Percentiles rank a stretch among this genome's conserved stretches.
Evolutionary conservation across 2,329 filamentous ascomycete species (phyloP).

Genomic region (Coleophoma eucalyptorum): DNA sequence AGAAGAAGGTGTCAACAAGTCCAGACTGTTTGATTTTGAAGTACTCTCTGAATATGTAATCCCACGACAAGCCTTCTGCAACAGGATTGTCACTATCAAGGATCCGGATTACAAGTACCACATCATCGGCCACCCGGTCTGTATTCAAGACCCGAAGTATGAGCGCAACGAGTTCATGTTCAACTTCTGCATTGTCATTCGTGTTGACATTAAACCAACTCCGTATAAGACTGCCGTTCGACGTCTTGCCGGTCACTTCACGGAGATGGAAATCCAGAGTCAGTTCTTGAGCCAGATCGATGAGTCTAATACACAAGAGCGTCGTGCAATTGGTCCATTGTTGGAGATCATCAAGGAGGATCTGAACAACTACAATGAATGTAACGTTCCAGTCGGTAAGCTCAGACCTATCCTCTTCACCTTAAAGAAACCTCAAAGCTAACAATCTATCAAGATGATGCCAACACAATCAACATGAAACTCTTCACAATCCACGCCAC

Average conservation of each 20-base stretch:
- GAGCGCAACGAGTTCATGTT: conserved; percentile 96
- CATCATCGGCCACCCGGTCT: conserved; percentile 85
- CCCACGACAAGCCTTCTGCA: conserved; percentile 91
- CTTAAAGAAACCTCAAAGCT: background rate
- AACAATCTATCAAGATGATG: conserved; percentile 60
- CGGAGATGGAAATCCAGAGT: conserved; percentile 87
- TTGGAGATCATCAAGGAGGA: conserved; percentile 81
- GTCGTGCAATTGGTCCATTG: conserved; percentile 76
- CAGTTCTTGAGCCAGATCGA: conserved; percentile 65
- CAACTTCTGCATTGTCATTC: conserved; percentile 87
- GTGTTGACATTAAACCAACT: conserved; percentile 65
- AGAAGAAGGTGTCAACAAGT: conserved; percentile 41
- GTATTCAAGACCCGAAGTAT: conserved; percentile 78
- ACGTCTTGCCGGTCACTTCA: conserved; percentile 80
- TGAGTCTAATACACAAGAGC: conserved; percentile 34
- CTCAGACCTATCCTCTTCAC: too few species aligned
- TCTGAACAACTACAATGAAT: conserved; percentile 94
- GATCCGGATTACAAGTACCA: conserved; percentile 67
- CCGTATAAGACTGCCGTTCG: conserved; percentile 82
- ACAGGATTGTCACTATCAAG: conserved; percentile 79
- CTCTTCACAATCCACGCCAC: conserved; percentile 79
- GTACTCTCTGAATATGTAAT: conserved; percentile 91
- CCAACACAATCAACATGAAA: conserved; percentile 95
- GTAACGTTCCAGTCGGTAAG: conserved; percentile 93
- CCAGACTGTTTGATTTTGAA: conserved; percentile 78